Evolutionary conservation across 768 basidiomycete genomes (phyloP).

Genomic region (Tulasnella sp.): DNA sequence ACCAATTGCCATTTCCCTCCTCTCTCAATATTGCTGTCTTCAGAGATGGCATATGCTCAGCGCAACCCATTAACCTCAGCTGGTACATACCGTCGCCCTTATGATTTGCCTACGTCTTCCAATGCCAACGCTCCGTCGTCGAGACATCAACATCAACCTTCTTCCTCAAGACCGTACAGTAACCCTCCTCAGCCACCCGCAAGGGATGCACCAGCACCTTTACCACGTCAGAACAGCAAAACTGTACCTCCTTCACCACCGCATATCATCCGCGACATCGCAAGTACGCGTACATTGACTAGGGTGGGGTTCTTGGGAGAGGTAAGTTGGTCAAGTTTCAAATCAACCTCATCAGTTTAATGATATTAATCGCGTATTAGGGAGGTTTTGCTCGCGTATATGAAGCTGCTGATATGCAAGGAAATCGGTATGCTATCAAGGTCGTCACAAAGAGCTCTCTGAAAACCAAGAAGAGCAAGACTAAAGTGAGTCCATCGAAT

Average conservation of each 20-base stretch:
- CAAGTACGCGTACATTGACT: slow-evolving; percentile 41
- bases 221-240: slow-evolving; percentile 73
- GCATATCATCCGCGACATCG: slow-evolving; percentile 55
- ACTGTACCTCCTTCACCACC: slow-evolving; percentile 72
- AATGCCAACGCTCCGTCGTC: too few species aligned
- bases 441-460: slow-evolving; percentile 87
- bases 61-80: too few species aligned
- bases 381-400: slow-evolving; percentile 97
- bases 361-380: slow-evolving; percentile 23
- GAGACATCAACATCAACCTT: too few species aligned
- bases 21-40: too few species aligned
- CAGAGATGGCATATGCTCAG: too few species aligned
- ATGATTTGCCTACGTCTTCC: too few species aligned
- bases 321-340: slow-evolving; percentile 35
- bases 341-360: background rate
- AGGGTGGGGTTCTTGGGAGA: slow-evolving; percentile 82
- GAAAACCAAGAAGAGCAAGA: slow-evolving; percentile 93
- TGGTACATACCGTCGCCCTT: too few species aligned
- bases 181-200: slow-evolving; percentile 1
- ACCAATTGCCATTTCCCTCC: too few species aligned
- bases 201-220: slow-evolving; percentile 31
- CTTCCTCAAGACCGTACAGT: slow-evolving; percentile 4
- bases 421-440: slow-evolving; percentile 69
- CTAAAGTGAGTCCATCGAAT: slow-evolving; percentile 48
- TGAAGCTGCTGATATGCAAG: slow-evolving; percentile 66